These are phyloP conservation scores for Flaveria floridana DNA, from an alignment of 140 eudicot genomes.

Conservation along the genomic window DNA sequence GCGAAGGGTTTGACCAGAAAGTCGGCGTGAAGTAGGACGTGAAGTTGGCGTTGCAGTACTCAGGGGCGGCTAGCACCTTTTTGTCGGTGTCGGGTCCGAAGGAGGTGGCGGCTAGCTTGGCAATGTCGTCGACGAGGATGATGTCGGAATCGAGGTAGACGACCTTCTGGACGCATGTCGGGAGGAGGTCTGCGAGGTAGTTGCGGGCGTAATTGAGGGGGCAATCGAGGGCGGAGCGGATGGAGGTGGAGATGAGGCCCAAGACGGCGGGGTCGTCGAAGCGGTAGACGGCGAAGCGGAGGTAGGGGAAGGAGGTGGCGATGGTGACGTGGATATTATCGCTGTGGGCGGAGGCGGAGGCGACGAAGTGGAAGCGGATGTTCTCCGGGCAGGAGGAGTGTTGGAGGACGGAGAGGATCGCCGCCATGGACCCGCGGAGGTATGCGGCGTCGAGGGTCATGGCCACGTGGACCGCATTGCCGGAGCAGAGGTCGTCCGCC, in stretches of 20 bases:
- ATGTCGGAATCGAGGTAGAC: slow-evolving; percentile 88
- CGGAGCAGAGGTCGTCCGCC: slow-evolving; percentile 32
- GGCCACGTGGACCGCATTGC: slow-evolving; percentile 64
- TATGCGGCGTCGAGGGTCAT: slow-evolving; percentile 89
- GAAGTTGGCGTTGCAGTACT: slow-evolving; percentile 89
- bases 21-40: slow-evolving; percentile 80
- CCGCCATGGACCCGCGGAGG: slow-evolving; percentile 93
- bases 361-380: slow-evolving; percentile 69
- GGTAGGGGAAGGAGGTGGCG: slow-evolving; percentile 67
- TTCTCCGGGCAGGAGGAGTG: slow-evolving; percentile 93
- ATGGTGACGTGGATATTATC: slow-evolving; percentile 46
- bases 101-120: slow-evolving; percentile 55
- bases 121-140: slow-evolving; percentile 80
- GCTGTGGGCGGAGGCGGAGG: slow-evolving; percentile 44
- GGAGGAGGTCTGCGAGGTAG: slow-evolving; percentile 72
- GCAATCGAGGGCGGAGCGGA: slow-evolving; percentile 82
- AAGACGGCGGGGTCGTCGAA: slow-evolving; percentile 60
- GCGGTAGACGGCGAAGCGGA: slow-evolving; percentile 46
- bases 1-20: slow-evolving; percentile 87
- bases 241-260: slow-evolving; percentile 83
- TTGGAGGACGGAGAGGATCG: slow-evolving; percentile 80
- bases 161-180: slow-evolving; percentile 41
- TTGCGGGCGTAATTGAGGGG: slow-evolving; percentile 84
- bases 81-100: slow-evolving; percentile 31
- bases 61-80: slow-evolving; percentile 77